These are phyloP conservation scores for Ambrosiella xylebori DNA, from an alignment of 2,329 filamentous ascomycete genomes.

Conservation along the genomic window DNA sequence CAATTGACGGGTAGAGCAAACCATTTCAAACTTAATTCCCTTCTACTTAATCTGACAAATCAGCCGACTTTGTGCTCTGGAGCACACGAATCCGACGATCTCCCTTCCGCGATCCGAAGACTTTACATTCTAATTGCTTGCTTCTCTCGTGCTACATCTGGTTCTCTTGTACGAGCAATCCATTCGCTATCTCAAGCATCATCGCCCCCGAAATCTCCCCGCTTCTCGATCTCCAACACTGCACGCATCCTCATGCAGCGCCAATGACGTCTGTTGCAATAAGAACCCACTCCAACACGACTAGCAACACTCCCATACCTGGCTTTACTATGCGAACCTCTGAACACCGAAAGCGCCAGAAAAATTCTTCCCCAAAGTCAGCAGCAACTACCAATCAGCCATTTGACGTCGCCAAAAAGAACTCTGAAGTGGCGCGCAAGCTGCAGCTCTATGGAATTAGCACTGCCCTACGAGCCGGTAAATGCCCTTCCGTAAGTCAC, in stretches of 20 bases:
- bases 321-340: not conserved
- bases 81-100: not conserved
- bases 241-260: not conserved
- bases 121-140: not conserved
- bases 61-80: not conserved
- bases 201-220: not conserved
- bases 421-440: slow-evolving; percentile 80
- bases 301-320: not conserved
- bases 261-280: not conserved
- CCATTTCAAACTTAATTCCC: not conserved
- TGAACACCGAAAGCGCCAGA: not conserved
- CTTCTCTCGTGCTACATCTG: not conserved
- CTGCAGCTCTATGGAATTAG: slow-evolving; percentile 88
- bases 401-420: slow-evolving; percentile 34
- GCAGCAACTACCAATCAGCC: not conserved
- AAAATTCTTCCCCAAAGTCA: not conserved
- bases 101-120: not conserved
- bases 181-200: no score
- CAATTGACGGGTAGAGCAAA: not conserved
- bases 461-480: slow-evolving; percentile 70
- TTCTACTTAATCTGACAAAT: not conserved
- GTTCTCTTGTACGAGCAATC: not conserved
- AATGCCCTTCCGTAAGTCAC: slow-evolving; percentile 63
- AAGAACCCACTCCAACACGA: not conserved
- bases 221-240: not conserved